These are phyloP conservation scores for Jimgerdemannia lactiflua DNA, from an alignment of 192 early-diverging fungal species.

Conservation along the genomic window DNA sequence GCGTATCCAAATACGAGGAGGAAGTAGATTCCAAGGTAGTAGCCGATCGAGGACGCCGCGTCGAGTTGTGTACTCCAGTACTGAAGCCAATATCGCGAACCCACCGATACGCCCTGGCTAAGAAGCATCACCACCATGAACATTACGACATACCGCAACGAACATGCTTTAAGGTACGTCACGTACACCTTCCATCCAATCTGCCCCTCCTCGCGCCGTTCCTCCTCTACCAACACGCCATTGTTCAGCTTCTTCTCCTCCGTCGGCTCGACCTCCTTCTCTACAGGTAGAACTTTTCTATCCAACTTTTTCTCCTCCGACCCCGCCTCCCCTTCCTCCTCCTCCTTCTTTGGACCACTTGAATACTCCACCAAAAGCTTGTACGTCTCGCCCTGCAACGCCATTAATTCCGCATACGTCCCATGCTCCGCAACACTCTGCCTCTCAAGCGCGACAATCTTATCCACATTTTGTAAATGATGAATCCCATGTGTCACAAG, in stretches of 20 bases:
- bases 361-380: constrained; percentile 10
- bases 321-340: neutral
- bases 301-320: neutral
- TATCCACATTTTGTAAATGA: constrained; percentile 10
- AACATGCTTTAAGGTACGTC: constrained; percentile 3
- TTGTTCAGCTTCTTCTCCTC: constrained; percentile 1
- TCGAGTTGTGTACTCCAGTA: constrained; percentile 7
- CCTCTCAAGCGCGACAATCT: constrained; percentile 6
- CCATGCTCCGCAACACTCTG: constrained; percentile 2
- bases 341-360: neutral
- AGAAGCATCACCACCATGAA: neutral
- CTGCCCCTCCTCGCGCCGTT: constrained; percentile 3
- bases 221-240: constrained; percentile 5
- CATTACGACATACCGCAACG: constrained; percentile 3
- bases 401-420: constrained; percentile 13
- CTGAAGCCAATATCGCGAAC: constrained; percentile 6
- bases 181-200: constrained; percentile 10
- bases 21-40: constrained; percentile 16
- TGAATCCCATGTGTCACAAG: constrained; percentile 54
- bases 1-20: constrained; percentile 6
- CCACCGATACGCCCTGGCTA: constrained; percentile 8
- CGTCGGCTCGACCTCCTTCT: no score
- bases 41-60: neutral
- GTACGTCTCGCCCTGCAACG: constrained; percentile 2
- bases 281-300: no score